Evolutionary conservation across 2,329 filamentous ascomycete genomes (phyloP), one percentile per base, ranked within the genome.

Genomic region (Truncatella angustata): DNA sequence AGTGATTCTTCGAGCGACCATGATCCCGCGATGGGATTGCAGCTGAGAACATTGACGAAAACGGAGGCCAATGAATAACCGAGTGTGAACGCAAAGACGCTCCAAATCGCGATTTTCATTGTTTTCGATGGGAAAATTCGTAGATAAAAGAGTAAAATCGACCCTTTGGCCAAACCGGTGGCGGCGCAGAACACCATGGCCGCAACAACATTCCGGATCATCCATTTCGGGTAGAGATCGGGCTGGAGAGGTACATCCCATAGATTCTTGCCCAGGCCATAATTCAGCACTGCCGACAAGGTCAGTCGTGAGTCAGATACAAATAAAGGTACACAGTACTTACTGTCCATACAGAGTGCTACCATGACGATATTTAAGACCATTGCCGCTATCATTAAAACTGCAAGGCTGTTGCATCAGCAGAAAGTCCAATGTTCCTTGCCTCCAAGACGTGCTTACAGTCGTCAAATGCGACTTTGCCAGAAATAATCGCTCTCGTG

Each of bases 41-140:
- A 64, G 50, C 60, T 62, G 55, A 64, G 63, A 21, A 62, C 54
- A 30, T 58, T 62, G 39, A 58, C 61, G 18, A 64, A 49, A n/a
- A 58, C 56, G 50, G 52, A 55, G 39, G 61, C 62, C 6, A 54
- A 30, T 3, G 60, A 61, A 50, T 60, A 64, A 24, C 56, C 54
- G 39, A 59, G 53, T 5, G 58, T 59, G 37, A 63, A 58, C 30
- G 51, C 55, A 47, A 64, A 60, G 51, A 60, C 50, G 26, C 51
- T 46, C 53, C 60, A 64, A 20, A 59, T 58, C 26, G 53, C 56
- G 39, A 53, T 34, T 26, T 54, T 48, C 53, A 64, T 62, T 16
- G 30, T 44, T 40, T 51, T 58, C 14, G 53, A 51, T 34, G 61
- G 60, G 47, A 63, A 64, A 28, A 63, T 64, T 45, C 60, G 57